Conservation (phyloP, 1,139 yeast species). For the Maudiozyma humilis region DNA sequence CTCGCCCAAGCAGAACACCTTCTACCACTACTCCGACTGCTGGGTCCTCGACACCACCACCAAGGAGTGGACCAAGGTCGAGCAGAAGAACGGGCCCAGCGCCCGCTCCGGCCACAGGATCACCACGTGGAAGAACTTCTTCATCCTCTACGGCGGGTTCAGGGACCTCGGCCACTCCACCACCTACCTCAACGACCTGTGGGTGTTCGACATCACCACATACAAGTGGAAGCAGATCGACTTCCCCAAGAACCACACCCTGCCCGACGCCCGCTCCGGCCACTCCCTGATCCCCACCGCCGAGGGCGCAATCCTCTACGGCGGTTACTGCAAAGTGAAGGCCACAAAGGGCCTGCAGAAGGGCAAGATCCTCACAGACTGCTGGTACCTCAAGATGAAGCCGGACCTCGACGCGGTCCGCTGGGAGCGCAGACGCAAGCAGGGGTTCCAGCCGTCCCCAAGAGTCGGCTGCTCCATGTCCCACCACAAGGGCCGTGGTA, state of each 20-base stretch:
- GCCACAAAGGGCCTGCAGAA: slow-evolving; percentile 83
- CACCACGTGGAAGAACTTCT: slow-evolving; percentile 84
- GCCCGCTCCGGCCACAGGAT: slow-evolving; percentile 91
- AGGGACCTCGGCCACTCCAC: slow-evolving; percentile 81
- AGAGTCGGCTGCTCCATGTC: slow-evolving; percentile 94
- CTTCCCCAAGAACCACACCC: slow-evolving; percentile 69
- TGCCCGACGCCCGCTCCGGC: slow-evolving; percentile 91
- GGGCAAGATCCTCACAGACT: slow-evolving; percentile 84
- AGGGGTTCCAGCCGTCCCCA: slow-evolving; percentile 82
- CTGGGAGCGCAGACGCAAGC: slow-evolving; percentile 85
- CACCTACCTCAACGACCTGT: slow-evolving; percentile 73
- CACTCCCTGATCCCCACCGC: slow-evolving; percentile 76
- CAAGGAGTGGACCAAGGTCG: slow-evolving; percentile 87
- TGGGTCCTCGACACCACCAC: slow-evolving; percentile 82
- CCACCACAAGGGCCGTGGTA: slow-evolving; percentile 84
- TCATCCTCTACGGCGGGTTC: slow-evolving; percentile 85
- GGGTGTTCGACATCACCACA: slow-evolving; percentile 86
- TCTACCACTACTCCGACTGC: slow-evolving; percentile 93
- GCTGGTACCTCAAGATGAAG: slow-evolving; percentile 86
- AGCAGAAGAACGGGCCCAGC: slow-evolving; percentile 55
- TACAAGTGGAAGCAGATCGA: slow-evolving; percentile 89
- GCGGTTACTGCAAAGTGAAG: slow-evolving; percentile 91
- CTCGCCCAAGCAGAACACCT: slow-evolving; percentile 90
- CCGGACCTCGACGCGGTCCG: slow-evolving; percentile 68
- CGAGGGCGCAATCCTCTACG: slow-evolving; percentile 83